Evolutionary conservation across 2,329 filamentous ascomycete species (phyloP).

Genomic region (Zymoseptoria pseudotritici): DNA sequence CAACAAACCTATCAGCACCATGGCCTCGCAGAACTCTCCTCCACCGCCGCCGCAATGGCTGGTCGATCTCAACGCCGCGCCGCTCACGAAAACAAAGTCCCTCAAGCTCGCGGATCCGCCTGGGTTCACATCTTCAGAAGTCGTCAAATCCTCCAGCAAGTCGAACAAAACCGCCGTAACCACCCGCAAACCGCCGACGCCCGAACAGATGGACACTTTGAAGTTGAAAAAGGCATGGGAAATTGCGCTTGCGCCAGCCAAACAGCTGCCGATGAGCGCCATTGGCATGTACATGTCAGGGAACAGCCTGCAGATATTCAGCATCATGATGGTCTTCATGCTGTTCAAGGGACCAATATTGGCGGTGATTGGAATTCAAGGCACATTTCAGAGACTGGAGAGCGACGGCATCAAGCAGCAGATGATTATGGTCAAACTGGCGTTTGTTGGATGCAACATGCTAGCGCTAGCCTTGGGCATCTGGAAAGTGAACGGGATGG

Average conservation of each 20-base stretch:
- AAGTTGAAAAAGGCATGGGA: slow-evolving; percentile 99
- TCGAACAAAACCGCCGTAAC: slow-evolving; percentile 21
- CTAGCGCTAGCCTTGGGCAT: slow-evolving; percentile 76
- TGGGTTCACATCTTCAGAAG: slow-evolving; percentile 57
- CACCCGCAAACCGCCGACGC: slow-evolving; percentile 58
- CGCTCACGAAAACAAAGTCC: slow-evolving; percentile 58
- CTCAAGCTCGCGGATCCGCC: slow-evolving; percentile 72
- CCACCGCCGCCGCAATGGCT: slow-evolving; percentile 70
- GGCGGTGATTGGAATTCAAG: slow-evolving; percentile 73
- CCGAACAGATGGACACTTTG: slow-evolving; percentile 85
- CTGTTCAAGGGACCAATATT: slow-evolving; percentile 93
- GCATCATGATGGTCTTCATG: slow-evolving; percentile 99
- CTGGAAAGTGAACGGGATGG: slow-evolving; percentile 97
- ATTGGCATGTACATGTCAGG: slow-evolving; percentile 99
- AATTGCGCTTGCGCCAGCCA: slow-evolving; percentile 84
- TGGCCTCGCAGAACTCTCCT: slow-evolving; percentile 12
- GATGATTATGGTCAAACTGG: slow-evolving; percentile 74
- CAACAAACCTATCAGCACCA: neutral
- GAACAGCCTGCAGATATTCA: slow-evolving; percentile 96
- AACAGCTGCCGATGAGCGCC: slow-evolving; percentile 92
- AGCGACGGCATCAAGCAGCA: slow-evolving; percentile 67
- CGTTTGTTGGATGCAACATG: slow-evolving; percentile 82
- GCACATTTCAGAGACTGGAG: slow-evolving; percentile 86
- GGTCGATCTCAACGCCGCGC: slow-evolving; percentile 64
- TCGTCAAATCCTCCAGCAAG: slow-evolving; percentile 14